Base-by-base conservation (phyloP, 2,329 filamentous ascomycete genomes). In the Aspergillus sp. region DNA sequence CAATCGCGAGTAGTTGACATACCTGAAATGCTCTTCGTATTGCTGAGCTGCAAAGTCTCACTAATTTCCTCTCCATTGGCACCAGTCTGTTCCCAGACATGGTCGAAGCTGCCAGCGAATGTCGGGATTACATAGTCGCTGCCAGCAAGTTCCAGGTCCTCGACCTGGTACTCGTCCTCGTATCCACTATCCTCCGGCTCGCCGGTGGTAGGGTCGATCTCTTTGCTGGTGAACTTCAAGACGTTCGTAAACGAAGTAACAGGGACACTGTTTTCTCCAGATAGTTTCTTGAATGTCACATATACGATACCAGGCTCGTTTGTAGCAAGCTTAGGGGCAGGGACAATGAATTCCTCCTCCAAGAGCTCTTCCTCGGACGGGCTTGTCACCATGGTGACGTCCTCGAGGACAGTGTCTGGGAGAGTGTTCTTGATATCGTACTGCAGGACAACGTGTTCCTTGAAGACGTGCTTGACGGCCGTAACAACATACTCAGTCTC, bases 351-450 rank as follows among this genome's bases (percentile, higher is more conserved):
- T 37, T 95, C 87, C 62, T 97, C 91, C 58, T 83, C 80, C 33
- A 85, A 64, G 31, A 72, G 65, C 5, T 93, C 90, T 42, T 93
- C 86, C 32, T 94, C 86, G 1, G 83, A 74, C 5, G 90, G 88
- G 0, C 85, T 85, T 28, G 86, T 86, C 12, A 90, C 79, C 33
- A 95, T 82, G 0, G 88, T 89, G 11, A 95, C 89, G 50, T 95
- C 88, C 64, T 95, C 89, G 30, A 97, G 77, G 27, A 98, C 81
- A 11, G 90, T 95, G 48, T 90, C 88, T 9, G 88, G 85, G 8
- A 98, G 77, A 2, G 93, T 98, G 74, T 98, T 98, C 78, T 95
- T 97, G 67, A 98, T 83, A 64, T 97, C 88, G 68, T 93, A 98
- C 64, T 98, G 93, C 43, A 98, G 74, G 30, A 98, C 91, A 61